Evolutionary conservation across 139 green algal genomes (phyloP).

Genomic region (Tetradesmus lagerheimii): DNA sequence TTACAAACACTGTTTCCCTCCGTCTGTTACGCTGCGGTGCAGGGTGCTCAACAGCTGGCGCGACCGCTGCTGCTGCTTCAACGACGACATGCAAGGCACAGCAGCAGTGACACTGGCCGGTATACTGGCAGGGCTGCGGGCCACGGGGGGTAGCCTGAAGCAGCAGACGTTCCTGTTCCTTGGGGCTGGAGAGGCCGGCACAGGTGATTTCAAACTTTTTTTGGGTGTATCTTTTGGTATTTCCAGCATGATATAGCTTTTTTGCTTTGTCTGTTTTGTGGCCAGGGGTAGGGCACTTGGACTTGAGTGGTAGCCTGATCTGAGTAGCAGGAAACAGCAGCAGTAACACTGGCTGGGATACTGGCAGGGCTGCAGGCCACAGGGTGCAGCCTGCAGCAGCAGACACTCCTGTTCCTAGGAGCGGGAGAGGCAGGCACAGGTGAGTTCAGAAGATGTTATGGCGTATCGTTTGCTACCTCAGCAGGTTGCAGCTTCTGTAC

Average conservation of each 20-base stretch:
- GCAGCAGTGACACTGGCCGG: conserved; percentile 83
- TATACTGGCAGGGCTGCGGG: conserved; percentile 74
- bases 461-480: no score
- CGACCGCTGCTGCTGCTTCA: conserved; percentile 77
- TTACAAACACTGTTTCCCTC: no score
- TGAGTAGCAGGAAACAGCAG: conserved; percentile 70
- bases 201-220: neutral
- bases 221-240: no score
- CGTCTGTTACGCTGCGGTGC: no score
- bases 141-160: conserved; percentile 24
- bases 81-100: conserved; percentile 87
- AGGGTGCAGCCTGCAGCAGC: neutral
- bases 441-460: neutral
- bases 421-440: conserved; percentile 67
- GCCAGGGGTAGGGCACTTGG: no score
- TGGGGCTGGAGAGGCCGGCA: conserved; percentile 70
- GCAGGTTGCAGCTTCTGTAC: no score
- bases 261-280: no score
- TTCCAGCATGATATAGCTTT: no score
- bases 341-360: conserved; percentile 82
- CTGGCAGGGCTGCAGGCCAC: conserved; percentile 72
- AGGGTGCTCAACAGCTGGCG: conserved; percentile 77
- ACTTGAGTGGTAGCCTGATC: no score
- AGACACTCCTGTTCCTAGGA: conserved; percentile 73
- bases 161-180: conserved; percentile 70